Base-by-base conservation (phyloP, 495 filamentous ascomycete species). In the Aspergillus wentii region DNA sequence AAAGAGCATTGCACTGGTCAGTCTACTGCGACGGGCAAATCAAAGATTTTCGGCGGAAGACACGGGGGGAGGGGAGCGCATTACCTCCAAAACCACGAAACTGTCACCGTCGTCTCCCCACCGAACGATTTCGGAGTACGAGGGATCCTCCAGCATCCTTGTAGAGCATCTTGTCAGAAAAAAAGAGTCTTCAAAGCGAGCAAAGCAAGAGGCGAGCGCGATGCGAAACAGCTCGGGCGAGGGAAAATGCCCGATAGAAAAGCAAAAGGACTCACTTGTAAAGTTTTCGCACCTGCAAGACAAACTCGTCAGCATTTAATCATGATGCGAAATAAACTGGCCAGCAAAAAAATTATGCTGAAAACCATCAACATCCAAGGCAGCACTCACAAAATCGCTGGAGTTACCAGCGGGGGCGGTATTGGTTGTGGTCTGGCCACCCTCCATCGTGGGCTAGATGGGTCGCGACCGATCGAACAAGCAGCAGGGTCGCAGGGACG, bases 81-180 rank as follows among this genome's bases (percentile, higher is more conserved):
- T 43, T 78, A 95, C 91, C 81, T 98, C 94, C 35, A 98, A 71
- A 32, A 98, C 92, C 33, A 98, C 94, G 54, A 98, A 98, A 59
- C 88, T 95, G 56, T 95, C 88, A 33, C 88, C 88, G 40, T 87
- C 81, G 49, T 94, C 83, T 42, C 88, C 91, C 92, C 92, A 98
- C 60, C 94, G 80, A 30, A 97, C 92, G 39, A 97, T 90, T 33
- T 80, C 80, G 38, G 88, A 80, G 58, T 98, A 94, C 36, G 88
- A 81, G 17, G 89, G 88, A 55, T 95, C 91, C 66, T 97, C 92
- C 51, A 98, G 72, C 92, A 98, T 98, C 63, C 92, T 97, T 61
- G 23, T 19, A 38, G 8, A 22, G 20, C 9, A 3, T 20, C 8
- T 20, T 27, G 26, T 29, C 26, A 29, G 26, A 29, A 29, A 5